phyloP scores from a whole-genome alignment of 306 rosid species.

The Cercis canadensis region DNA sequence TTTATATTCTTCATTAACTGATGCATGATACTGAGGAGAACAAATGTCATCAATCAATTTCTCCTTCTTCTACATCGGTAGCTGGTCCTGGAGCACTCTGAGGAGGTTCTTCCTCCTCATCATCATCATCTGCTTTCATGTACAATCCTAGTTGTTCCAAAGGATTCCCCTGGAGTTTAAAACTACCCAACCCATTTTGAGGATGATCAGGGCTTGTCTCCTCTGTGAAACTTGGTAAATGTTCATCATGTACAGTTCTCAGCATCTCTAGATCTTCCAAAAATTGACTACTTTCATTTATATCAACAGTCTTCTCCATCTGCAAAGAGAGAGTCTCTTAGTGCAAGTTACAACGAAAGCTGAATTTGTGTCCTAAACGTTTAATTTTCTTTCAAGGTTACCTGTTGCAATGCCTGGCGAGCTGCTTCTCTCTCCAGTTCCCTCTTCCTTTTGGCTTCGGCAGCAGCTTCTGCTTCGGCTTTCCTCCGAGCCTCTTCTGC shows the following conservation, averaged over 20 bases:
- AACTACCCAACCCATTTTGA: slow-evolving; percentile 51
- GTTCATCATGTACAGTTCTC: slow-evolving; percentile 57
- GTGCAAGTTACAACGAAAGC: slow-evolving; percentile 18
- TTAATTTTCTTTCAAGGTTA: slow-evolving; percentile 26
- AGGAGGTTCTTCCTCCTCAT: background rate
- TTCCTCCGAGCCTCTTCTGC: slow-evolving; percentile 85
- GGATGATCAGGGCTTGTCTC: slow-evolving; percentile 50
- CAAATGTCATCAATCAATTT: no score
- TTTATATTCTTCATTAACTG: background rate
- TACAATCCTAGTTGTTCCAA: slow-evolving; percentile 63
- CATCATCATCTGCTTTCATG: slow-evolving; percentile 64
- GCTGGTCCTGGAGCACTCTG: no score
- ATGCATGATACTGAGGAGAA: no score
- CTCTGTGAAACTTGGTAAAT: slow-evolving; percentile 48
- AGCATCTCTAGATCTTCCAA: slow-evolving; percentile 90
- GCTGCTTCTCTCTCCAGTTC: slow-evolving; percentile 96
- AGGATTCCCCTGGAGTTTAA: slow-evolving; percentile 56
- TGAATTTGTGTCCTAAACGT: slow-evolving; percentile 10
- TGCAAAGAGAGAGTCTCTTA: slow-evolving; percentile 36
- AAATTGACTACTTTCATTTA: slow-evolving; percentile 77
- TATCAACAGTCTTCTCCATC: slow-evolving; percentile 92
- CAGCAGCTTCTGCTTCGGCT: slow-evolving; percentile 88
- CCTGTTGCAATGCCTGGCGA: slow-evolving; percentile 87
- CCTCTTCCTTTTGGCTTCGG: slow-evolving; percentile 78
- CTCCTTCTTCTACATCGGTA: no score